phyloP scores from a whole-genome alignment of 2,329 filamentous ascomycete species.

The Cladophialophora bantiana region DNA sequence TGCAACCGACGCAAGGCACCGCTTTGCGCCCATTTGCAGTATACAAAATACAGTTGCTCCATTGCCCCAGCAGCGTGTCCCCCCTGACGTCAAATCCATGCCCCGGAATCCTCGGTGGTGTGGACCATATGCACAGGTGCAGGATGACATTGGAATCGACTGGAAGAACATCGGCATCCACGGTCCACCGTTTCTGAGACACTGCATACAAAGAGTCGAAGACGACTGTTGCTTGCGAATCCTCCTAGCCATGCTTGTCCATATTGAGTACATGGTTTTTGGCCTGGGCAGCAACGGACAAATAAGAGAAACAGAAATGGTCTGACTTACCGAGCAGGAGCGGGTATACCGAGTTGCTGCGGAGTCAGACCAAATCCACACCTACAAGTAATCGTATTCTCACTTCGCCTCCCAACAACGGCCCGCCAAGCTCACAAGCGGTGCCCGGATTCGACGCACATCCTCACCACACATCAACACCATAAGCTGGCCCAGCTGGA shows the following conservation, averaged over 20 bases:
- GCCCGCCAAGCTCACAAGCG: neutral
- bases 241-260: neutral
- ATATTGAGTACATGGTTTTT: neutral
- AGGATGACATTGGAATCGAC: neutral
- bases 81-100: slow-evolving; percentile 13
- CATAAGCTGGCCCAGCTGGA: slow-evolving; percentile 1
- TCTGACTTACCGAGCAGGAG: slow-evolving; percentile 1
- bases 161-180: slow-evolving; percentile 5
- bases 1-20: slow-evolving; percentile 5
- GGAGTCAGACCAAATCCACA: slow-evolving; percentile 12
- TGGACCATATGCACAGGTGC: slow-evolving; percentile 1
- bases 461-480: neutral
- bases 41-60: slow-evolving; percentile 10
- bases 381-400: neutral
- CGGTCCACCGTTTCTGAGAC: slow-evolving; percentile 15
- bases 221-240: neutral
- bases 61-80: neutral
- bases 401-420: slow-evolving; percentile 12
- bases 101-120: slow-evolving; percentile 11
- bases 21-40: slow-evolving; percentile 1
- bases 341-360: slow-evolving; percentile 4
- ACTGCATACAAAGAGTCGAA: neutral
- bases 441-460: slow-evolving; percentile 9
- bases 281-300: neutral
- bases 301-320: neutral